These are phyloP conservation scores for Termitomyces sp. DNA, from an alignment of 768 basidiomycete species.

Conservation along the genomic window DNA sequence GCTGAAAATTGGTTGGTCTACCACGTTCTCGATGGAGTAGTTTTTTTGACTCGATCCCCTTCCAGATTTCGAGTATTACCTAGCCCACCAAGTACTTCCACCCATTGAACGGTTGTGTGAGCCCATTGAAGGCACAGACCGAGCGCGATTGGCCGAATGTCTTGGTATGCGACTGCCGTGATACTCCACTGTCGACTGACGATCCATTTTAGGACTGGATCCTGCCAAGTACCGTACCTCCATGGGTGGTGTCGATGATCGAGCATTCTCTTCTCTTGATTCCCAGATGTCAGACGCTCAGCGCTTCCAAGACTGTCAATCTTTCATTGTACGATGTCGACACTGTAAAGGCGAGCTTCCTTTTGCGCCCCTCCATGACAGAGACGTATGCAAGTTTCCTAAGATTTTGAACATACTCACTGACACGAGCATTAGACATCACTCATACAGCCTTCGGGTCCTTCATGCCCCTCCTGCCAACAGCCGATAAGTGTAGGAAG, in stretches of 20 bases:
- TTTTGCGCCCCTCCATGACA: constrained; percentile 59
- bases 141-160: constrained; percentile 89
- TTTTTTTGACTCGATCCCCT: constrained; percentile 6
- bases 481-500: constrained; percentile 51
- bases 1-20: constrained; percentile 64
- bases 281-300: constrained; percentile 87
- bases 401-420: neutral
- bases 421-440: constrained; percentile 54
- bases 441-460: constrained; percentile 61
- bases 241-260: constrained; percentile 49
- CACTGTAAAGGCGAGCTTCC: constrained; percentile 58
- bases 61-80: constrained; percentile 87
- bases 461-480: constrained; percentile 68
- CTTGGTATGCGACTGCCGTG: constrained; percentile 51
- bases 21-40: neutral
- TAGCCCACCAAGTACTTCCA: constrained; percentile 88
- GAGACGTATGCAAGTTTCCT: constrained; percentile 37
- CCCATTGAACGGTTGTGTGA: constrained; percentile 95
- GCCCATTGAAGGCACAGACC: constrained; percentile 93
- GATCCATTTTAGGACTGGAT: constrained; percentile 44
- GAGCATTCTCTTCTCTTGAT: constrained; percentile 74
- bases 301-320: constrained; percentile 74
- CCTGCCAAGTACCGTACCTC: constrained; percentile 52
- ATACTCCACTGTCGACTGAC: neutral
- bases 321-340: constrained; percentile 75